Evolutionary conservation across 2,329 filamentous ascomycete species (phyloP).

Genomic region (Raffaelea deltoideospora): DNA sequence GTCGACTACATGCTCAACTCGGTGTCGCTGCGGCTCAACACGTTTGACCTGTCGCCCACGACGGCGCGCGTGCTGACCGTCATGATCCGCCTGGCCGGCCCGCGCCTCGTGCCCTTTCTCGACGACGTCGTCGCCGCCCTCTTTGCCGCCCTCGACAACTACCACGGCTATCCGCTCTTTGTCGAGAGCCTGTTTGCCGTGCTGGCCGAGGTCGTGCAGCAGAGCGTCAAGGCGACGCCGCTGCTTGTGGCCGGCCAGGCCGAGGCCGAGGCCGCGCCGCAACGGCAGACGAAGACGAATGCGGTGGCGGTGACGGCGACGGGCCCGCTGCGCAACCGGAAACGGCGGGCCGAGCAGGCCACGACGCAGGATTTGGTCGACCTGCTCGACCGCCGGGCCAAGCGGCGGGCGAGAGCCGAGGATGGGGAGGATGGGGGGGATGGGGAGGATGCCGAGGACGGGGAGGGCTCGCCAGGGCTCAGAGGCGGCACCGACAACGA

Average conservation of each 20-base stretch:
- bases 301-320: no score
- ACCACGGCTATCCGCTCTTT: slow-evolving; percentile 78
- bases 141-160: slow-evolving; percentile 85
- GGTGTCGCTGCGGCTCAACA: slow-evolving; percentile 74
- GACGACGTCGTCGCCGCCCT: slow-evolving; percentile 86
- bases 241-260: slow-evolving; percentile 34
- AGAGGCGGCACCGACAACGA: slow-evolving; percentile 5
- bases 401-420: slow-evolving; percentile 9
- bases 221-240: slow-evolving; percentile 50
- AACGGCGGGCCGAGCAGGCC: neutral
- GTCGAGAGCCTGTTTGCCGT: slow-evolving; percentile 78
- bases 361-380: slow-evolving; percentile 4
- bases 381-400: slow-evolving; percentile 9
- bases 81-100: slow-evolving; percentile 83
- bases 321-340: slow-evolving; percentile 2
- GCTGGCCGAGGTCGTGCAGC: slow-evolving; percentile 66
- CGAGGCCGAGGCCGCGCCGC: no score
- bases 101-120: slow-evolving; percentile 67
- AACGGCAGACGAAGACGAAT: no score
- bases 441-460: slow-evolving; percentile 18
- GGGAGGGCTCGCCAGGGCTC: no score
- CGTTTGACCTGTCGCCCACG: slow-evolving; percentile 81
- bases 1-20: slow-evolving; percentile 96
- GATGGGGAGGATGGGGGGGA: slow-evolving; percentile 10
- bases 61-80: slow-evolving; percentile 82